phyloP scores from a whole-genome alignment of 129 eudicot species.

The Artemisia annua region DNA sequence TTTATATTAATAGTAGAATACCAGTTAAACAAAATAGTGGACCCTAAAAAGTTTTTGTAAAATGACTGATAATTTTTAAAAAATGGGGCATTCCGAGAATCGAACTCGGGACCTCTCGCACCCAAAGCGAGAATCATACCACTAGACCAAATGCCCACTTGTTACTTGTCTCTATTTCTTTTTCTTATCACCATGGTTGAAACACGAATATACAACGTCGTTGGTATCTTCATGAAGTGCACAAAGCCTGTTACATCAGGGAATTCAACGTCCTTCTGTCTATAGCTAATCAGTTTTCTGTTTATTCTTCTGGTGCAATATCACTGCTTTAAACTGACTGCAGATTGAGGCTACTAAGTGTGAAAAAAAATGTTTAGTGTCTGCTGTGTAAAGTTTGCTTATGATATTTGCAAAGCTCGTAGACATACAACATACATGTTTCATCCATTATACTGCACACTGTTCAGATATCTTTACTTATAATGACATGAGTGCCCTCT shows the following conservation, averaged over 20 bases:
- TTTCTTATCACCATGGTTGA: background rate
- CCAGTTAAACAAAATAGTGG: background rate
- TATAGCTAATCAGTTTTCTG: background rate
- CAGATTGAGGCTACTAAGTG: background rate
- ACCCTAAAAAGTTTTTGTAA: background rate
- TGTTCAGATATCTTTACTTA: background rate
- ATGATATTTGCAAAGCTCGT: background rate
- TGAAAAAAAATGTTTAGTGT: background rate
- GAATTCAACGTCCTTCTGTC: background rate
- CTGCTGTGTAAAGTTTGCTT: constrained; percentile 4
- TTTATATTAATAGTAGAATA: background rate
- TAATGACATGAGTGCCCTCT: background rate
- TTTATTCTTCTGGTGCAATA: background rate
- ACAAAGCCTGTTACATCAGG: background rate
- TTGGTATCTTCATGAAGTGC: background rate
- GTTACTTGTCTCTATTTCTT: background rate
- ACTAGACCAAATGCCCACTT: constrained; percentile 93
- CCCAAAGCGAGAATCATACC: constrained; percentile 98
- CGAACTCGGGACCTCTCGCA: constrained; percentile 99
- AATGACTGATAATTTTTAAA: background rate
- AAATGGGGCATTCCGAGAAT: constrained; percentile 88
- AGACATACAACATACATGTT: background rate
- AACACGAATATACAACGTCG: background rate
- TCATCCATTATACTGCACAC: background rate
- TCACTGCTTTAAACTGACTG: background rate